Evolutionary conservation across 2,329 filamentous ascomycete genomes (phyloP), one percentile per base, ranked within the genome.

Genomic region (Trichoderma sp.): DNA sequence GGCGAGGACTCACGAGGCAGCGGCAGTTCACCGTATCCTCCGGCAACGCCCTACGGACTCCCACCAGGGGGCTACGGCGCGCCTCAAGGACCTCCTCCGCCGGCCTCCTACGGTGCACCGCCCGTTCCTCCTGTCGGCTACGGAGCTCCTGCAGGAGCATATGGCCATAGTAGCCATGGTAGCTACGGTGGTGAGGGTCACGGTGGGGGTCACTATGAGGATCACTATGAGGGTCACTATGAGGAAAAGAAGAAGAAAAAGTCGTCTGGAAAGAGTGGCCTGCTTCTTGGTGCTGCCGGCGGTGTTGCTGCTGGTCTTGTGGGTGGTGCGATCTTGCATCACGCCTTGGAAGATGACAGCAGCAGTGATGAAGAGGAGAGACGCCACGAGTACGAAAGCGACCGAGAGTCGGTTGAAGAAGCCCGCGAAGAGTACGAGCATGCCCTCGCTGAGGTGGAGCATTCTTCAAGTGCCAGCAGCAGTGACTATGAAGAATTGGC

Each of bases 281-380:
- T 88, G 75, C 78, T 89, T 53, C 81, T 87, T 25, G 87, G 83
- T 52, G 88, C 85, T 60, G 85, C 84, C 10, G 88, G 82, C 39
- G 89, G 88, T 76, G 74, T 89, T 22, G 87, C 84, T 1, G 78
- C 84, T 13, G 86, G 87, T 71, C 84, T 82, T 64, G 75, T 87
- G 45, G 88, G 84, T 27, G 87, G 87, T 60, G 88, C 86, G 3
- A 73, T 87, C 54, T 79, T 90, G 64, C 84, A 83, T 52, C 82
- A 89, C 73, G 86, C 84, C 64, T 72, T 88, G 34, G 67, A 74
- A 59, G 67, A 71, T n/a, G 61, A 67, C 50, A 72, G 75, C 59
- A 74, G 72, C 54, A 54, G 67, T 25, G 63, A 64, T 67, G 70
- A 71, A 10, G 61, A 64, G 17, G 34, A 54, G 25, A 60, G 57